Conservation (phyloP, 371 early-diverging fungal species). For the Chytridiales sp. region DNA sequence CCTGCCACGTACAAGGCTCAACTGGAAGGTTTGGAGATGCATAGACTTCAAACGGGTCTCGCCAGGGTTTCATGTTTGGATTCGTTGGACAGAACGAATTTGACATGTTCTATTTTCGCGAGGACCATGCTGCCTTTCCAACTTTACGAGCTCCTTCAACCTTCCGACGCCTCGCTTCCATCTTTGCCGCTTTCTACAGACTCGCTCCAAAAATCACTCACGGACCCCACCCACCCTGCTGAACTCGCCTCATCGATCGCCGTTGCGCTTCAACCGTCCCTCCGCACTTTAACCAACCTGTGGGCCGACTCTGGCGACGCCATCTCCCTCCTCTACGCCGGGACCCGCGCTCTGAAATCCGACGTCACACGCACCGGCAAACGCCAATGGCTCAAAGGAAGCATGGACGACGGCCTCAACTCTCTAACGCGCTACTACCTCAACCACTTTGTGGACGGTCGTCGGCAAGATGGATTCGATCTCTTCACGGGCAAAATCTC, state of each 20-base stretch:
- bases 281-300: constrained; percentile 40
- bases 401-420: constrained; percentile 47
- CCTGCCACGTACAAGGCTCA: no score
- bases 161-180: constrained; percentile 17
- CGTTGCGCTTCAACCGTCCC: constrained; percentile 27
- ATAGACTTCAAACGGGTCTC: constrained; percentile 50
- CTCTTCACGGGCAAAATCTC: constrained; percentile 42
- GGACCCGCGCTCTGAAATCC: constrained; percentile 62
- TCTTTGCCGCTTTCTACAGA: constrained; percentile 26
- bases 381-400: constrained; percentile 40
- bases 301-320: constrained; percentile 69
- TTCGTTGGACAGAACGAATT: constrained; percentile 70
- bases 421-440: constrained; percentile 52
- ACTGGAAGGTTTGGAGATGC: no score
- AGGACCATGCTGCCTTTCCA: constrained; percentile 47
- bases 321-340: constrained; percentile 65
- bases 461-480: constrained; percentile 50
- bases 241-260: constrained; percentile 22
- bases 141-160: constrained; percentile 31
- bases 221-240: constrained; percentile 12
- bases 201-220: constrained; percentile 21
- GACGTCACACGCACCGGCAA: constrained; percentile 55
- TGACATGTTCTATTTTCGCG: constrained; percentile 56
- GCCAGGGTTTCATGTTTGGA: constrained; percentile 69
- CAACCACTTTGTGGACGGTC: constrained; percentile 50